Percentiles rank a stretch among this genome's conserved stretches.
These are phyloP conservation scores for Chalciporus sp. DNA, from an alignment of 1,284 basidiomycete genomes.

Conservation along the genomic window DNA sequence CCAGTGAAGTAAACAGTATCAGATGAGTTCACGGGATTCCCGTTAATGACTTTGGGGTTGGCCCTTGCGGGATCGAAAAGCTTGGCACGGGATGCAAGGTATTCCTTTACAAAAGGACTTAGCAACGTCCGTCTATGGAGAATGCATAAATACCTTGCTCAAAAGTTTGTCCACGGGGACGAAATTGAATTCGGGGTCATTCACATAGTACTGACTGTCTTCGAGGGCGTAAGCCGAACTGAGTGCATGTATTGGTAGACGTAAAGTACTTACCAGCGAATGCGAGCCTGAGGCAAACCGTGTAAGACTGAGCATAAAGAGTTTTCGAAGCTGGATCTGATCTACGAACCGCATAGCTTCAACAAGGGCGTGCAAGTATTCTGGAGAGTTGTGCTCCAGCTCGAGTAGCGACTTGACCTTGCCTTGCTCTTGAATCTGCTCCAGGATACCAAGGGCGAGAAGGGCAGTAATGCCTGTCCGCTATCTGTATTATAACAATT, in stretches of 20 bases:
- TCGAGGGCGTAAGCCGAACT: slow-evolving; percentile 17
- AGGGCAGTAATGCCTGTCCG: slow-evolving; percentile 80
- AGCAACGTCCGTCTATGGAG: neutral
- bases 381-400: slow-evolving; percentile 85
- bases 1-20: slow-evolving; percentile 95
- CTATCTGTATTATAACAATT: neutral
- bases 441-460: slow-evolving; percentile 89
- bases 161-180: slow-evolving; percentile 80
- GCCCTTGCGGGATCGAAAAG: slow-evolving; percentile 75
- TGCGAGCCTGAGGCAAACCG: slow-evolving; percentile 54
- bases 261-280: slow-evolving; percentile 65
- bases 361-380: slow-evolving; percentile 88
- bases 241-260: neutral
- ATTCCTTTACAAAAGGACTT: slow-evolving; percentile 55
- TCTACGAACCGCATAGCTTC: slow-evolving; percentile 72
- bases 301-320: slow-evolving; percentile 2
- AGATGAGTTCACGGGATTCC: slow-evolving; percentile 77
- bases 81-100: slow-evolving; percentile 79
- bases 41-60: slow-evolving; percentile 70
- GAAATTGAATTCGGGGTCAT: slow-evolving; percentile 78
- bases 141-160: slow-evolving; percentile 71
- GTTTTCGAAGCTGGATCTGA: slow-evolving; percentile 3
- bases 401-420: slow-evolving; percentile 71
- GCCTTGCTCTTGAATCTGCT: slow-evolving; percentile 78
- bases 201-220: slow-evolving; percentile 88